Percentiles rank a stretch among this genome's conserved stretches.
These are phyloP conservation scores for Jatropha multifida DNA, from an alignment of 441 rosid species.

Conservation along the genomic window DNA sequence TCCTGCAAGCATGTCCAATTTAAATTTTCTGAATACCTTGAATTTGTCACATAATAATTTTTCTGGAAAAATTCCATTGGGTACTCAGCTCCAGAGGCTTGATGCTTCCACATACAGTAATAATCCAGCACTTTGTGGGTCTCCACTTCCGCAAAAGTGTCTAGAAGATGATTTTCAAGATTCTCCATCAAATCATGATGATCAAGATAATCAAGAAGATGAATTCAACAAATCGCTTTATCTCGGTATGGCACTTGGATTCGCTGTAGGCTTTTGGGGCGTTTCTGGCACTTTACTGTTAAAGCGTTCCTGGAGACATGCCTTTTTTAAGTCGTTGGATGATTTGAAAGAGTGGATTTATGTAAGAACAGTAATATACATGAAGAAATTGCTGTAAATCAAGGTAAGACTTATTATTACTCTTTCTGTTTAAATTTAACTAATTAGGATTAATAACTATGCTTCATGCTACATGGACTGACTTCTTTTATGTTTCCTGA, in stretches of 20 bases:
- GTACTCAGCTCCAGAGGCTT: conserved; percentile 23
- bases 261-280: not conserved
- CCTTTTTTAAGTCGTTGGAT: not conserved
- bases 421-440: no score
- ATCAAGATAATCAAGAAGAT: not conserved
- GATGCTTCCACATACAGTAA: not conserved
- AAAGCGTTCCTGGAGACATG: not conserved
- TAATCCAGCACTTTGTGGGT: conserved; percentile 13
- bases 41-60: conserved; percentile 18
- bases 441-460: no score
- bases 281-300: not conserved
- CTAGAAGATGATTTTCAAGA: not conserved
- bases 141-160: not conserved
- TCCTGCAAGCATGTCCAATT: conserved; percentile 4
- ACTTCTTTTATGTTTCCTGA: no score
- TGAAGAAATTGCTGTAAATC: not conserved
- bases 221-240: not conserved
- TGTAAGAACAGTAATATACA: not conserved
- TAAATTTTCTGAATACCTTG: conserved; percentile 5
- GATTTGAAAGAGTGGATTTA: not conserved
- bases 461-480: no score
- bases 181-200: not conserved
- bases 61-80: conserved; percentile 20
- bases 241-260: not conserved
- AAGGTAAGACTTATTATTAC: no score